A percentile compares a stretch with the other conserved stretches of the same genome.
These are phyloP conservation scores for Vaccinium macrocarpon DNA, from an alignment of 148 eudicot species.

Conservation along the genomic window DNA sequence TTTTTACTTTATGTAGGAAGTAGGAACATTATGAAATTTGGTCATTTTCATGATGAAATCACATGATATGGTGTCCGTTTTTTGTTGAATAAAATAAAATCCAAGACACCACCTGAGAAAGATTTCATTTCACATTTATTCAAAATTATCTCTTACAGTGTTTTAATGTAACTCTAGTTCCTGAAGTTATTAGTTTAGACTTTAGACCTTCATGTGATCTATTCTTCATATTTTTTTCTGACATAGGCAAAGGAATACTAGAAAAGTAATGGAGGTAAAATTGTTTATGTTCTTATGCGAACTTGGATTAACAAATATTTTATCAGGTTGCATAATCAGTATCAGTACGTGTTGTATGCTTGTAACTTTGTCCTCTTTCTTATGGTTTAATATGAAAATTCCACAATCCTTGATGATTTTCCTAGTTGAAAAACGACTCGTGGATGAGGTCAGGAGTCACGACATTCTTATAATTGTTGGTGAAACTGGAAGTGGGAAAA, in stretches of 20 bases:
- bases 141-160: neutral
- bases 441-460: slow-evolving; percentile 71
- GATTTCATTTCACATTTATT: neutral
- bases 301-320: no score
- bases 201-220: no score
- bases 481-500: slow-evolving; percentile 99
- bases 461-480: slow-evolving; percentile 82
- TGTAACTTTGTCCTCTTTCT: neutral
- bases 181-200: no score
- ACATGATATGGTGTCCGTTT: neutral
- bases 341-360: no score
- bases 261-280: no score
- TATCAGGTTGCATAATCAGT: no score
- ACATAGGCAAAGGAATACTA: no score
- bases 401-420: slow-evolving; percentile 8
- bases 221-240: no score
- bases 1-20: neutral
- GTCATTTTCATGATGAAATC: neutral
- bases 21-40: neutral
- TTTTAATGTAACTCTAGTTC: no score
- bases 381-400: neutral
- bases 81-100: neutral
- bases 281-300: no score
- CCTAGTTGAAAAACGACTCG: slow-evolving; percentile 67
- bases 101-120: neutral